Evolutionary conservation across 768 basidiomycete species (phyloP).

Genomic region (Lactarius pseudohatsudake): DNA sequence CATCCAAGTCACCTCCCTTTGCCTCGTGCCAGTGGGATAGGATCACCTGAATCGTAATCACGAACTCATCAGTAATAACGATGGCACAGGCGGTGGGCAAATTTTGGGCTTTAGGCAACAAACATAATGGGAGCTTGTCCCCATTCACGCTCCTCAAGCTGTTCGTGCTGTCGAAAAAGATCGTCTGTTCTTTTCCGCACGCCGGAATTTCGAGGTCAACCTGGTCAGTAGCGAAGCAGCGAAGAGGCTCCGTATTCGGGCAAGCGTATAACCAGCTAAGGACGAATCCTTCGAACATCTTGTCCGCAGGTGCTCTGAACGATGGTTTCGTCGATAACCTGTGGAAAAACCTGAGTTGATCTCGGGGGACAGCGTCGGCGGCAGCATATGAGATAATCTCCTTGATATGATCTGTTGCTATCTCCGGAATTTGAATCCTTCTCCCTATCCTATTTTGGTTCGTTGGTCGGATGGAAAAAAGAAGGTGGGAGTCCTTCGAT

Average conservation of each 20-base stretch:
- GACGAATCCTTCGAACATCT: background rate
- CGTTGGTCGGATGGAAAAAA: background rate
- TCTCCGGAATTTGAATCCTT: background rate
- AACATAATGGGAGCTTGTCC: too few relatives aligned
- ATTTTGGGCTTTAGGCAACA: too few relatives aligned
- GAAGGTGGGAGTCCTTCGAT: background rate
- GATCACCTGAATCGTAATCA: too few relatives aligned
- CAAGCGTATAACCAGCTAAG: background rate
- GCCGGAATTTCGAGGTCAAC: background rate
- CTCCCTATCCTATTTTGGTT: background rate
- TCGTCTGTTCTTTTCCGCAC: background rate
- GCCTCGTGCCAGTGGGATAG: too few relatives aligned
- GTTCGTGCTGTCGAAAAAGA: background rate
- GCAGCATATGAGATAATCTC: background rate
- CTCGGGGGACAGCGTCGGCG: background rate
- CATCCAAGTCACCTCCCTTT: too few relatives aligned
- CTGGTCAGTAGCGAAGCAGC: background rate
- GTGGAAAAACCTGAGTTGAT: background rate
- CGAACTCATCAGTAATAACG: too few relatives aligned
- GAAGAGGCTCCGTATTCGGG: background rate
- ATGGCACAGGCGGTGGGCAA: too few relatives aligned
- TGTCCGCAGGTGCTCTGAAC: background rate
- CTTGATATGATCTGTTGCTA: background rate
- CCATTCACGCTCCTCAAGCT: too few relatives aligned
- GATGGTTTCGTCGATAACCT: background rate